phyloP scores from a whole-genome alignment of 495 filamentous ascomycete genomes.

The Immersiella caudata region DNA sequence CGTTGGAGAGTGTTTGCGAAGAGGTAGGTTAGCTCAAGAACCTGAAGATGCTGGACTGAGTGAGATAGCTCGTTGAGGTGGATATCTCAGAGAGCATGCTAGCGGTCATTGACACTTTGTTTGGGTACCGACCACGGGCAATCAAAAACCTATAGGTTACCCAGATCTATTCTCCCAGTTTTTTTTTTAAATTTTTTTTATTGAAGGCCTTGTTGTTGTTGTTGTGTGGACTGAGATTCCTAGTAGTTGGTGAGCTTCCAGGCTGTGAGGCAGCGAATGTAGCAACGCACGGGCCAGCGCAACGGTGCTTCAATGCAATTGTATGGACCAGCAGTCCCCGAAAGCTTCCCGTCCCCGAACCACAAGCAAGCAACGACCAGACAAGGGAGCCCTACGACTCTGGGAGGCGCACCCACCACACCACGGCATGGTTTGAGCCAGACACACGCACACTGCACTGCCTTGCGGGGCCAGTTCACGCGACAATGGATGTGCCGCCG shows the following conservation, averaged over 20 bases:
- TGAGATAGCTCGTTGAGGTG: no score
- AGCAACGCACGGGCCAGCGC: not conserved
- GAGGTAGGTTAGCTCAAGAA: not conserved
- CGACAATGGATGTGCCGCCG: conserved; percentile 56
- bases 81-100: not conserved
- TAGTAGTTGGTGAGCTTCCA: not conserved
- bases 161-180: no score
- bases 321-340: not conserved
- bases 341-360: not conserved
- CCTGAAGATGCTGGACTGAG: not conserved
- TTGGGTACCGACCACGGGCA: no score
- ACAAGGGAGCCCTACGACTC: not conserved
- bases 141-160: no score
- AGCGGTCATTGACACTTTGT: no score
- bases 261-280: not conserved
- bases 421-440: conserved; percentile 30
- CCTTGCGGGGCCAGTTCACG: conserved; percentile 12
- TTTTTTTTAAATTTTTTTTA: no score
- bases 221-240: not conserved
- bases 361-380: not conserved
- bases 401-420: not conserved
- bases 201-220: no score
- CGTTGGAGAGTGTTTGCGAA: not conserved
- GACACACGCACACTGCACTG: conserved; percentile 10
- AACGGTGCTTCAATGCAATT: not conserved